Conservation (phyloP, 2,329 filamentous ascomycete genomes). For the Fusarium globosum region DNA sequence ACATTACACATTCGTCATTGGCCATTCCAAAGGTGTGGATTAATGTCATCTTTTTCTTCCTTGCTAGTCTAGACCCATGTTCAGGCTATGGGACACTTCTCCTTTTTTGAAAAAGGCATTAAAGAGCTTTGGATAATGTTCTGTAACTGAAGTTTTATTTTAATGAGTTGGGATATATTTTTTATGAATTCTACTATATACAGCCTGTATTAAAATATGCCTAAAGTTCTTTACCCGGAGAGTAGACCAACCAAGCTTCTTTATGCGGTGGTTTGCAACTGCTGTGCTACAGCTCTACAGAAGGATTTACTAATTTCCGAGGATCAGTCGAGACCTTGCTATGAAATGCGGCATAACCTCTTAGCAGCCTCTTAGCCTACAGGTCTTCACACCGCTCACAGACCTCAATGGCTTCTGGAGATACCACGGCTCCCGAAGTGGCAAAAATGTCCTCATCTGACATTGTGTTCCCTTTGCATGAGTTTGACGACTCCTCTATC, state of each 20-base stretch:
- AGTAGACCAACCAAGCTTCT: neutral
- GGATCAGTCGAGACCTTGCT: neutral
- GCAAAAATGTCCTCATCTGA: neutral
- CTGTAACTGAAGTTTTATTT: no score
- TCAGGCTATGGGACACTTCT: no score
- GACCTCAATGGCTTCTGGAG: neutral
- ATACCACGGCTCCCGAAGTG: neutral
- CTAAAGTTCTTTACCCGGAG: neutral
- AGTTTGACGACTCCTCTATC: constrained; percentile 3
- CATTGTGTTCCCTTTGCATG: neutral
- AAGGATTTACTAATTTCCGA: neutral
- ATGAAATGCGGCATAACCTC: neutral
- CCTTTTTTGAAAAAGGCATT: no score
- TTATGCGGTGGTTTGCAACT: neutral
- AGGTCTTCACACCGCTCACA: no score
- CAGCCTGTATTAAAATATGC: no score
- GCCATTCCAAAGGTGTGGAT: no score
- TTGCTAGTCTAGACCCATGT: no score
- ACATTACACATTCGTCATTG: no score
- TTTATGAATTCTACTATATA: no score
- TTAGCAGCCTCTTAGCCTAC: neutral
- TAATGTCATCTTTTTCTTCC: no score
- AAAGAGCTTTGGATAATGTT: no score
- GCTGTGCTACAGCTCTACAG: neutral
- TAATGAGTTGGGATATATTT: no score